A percentile compares a stretch with the other conserved stretches of the same genome.
These are phyloP conservation scores for Penicillium sp. DNA, from an alignment of 2,329 filamentous ascomycete species.

Conservation along the genomic window DNA sequence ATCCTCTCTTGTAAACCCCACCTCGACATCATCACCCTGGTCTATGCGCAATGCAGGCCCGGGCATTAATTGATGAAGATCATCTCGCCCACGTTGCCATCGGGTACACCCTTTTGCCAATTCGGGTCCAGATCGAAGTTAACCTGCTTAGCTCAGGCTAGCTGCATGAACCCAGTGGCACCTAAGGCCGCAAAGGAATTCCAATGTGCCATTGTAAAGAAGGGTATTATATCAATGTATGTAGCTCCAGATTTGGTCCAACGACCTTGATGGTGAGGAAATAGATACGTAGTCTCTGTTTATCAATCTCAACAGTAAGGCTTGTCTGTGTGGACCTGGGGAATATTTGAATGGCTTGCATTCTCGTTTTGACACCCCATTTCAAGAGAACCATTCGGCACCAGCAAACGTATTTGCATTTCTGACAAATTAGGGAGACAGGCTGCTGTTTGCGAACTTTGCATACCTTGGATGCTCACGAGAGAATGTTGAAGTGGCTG, in stretches of 20 bases:
- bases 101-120: conserved; percentile 33
- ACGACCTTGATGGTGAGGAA: background rate
- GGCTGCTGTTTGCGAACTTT: background rate
- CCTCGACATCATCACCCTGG: conserved; percentile 31
- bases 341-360: conserved; percentile 2
- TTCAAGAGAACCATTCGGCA: background rate
- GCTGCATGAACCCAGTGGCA: conserved; percentile 8
- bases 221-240: background rate
- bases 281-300: background rate
- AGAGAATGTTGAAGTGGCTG: conserved; percentile 6
- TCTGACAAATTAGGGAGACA: conserved; percentile 3
- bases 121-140: conserved; percentile 32
- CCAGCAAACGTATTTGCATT: conserved; percentile 13
- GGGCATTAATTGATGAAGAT: conserved; percentile 32
- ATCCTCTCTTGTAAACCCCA: background rate
- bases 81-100: conserved; percentile 33
- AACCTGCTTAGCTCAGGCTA: conserved; percentile 17
- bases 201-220: conserved; percentile 13
- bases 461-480: background rate
- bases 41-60: conserved; percentile 29
- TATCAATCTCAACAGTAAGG: background rate
- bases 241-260: background rate
- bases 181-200: conserved; percentile 11
- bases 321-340: background rate
- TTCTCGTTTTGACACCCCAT: background rate